Percentiles rank a stretch among this genome's conserved stretches.
Evolutionary conservation across 495 filamentous ascomycete genomes (phyloP).

Genomic region (Trichoderma reesei): DNA sequence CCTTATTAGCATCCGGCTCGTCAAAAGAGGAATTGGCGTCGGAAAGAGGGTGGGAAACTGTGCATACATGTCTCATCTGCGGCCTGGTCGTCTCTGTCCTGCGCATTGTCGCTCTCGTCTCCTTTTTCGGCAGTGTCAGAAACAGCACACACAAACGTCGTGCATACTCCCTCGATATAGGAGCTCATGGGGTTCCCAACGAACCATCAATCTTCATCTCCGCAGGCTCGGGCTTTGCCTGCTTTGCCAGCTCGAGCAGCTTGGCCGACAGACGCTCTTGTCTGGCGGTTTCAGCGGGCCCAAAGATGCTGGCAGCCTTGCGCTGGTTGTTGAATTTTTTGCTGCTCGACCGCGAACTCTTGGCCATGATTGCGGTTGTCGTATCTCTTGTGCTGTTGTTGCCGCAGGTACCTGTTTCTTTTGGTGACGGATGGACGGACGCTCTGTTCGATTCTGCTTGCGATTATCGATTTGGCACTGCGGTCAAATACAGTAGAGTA

Average conservation of each 20-base stretch:
- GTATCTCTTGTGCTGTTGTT: no score
- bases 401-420: neutral
- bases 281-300: conserved; percentile 63
- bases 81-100: neutral
- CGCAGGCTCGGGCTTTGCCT: conserved; percentile 44
- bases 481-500: neutral
- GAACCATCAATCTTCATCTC: conserved; percentile 28
- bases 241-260: conserved; percentile 60
- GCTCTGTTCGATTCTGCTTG: neutral
- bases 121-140: neutral
- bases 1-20: neutral
- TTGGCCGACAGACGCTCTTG: conserved; percentile 72
- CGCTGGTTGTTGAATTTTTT: conserved; percentile 69
- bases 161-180: neutral
- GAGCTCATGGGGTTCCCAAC: neutral
- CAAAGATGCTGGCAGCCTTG: conserved; percentile 69
- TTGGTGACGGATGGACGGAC: neutral
- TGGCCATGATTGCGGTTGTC: conserved; percentile 56
- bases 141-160: no score
- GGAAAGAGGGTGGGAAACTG: neutral
- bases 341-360: conserved; percentile 62
- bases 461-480: neutral
- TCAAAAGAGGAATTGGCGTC: neutral
- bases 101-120: neutral
- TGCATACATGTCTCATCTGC: neutral